Evolutionary conservation across 2,329 filamentous ascomycete species (phyloP).

Genomic region (Meredithiella fracta): DNA sequence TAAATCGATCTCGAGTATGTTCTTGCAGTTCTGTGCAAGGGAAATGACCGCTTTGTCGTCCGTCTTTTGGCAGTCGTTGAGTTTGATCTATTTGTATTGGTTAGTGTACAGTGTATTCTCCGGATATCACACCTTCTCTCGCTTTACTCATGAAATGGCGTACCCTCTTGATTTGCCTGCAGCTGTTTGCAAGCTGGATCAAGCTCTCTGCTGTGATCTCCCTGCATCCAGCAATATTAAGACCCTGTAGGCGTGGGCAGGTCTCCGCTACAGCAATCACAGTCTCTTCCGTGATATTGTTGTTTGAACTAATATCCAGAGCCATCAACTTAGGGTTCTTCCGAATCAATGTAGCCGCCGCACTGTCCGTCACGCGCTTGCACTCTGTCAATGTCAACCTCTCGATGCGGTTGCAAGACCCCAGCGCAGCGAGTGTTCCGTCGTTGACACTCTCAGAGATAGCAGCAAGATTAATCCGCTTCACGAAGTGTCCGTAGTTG

Average conservation of each 20-base stretch:
- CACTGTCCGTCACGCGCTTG: slow-evolving; percentile 65
- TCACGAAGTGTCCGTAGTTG: slow-evolving; percentile 76
- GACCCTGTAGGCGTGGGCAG: slow-evolving; percentile 71
- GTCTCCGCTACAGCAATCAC: slow-evolving; percentile 63
- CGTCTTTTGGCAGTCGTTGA: slow-evolving; percentile 79
- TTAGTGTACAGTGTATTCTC: slow-evolving; percentile 39
- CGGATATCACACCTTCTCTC: too few relatives aligned
- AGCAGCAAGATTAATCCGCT: slow-evolving; percentile 74
- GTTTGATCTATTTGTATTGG: slow-evolving; percentile 49
- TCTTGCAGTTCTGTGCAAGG: slow-evolving; percentile 75
- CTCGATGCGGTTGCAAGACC: slow-evolving; percentile 78
- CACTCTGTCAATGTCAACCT: slow-evolving; percentile 86
- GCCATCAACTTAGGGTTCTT: slow-evolving; percentile 71
- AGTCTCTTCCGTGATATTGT: slow-evolving; percentile 70
- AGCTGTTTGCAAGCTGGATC: slow-evolving; percentile 61
- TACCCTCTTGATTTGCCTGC: slow-evolving; percentile 74
- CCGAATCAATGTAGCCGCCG: slow-evolving; percentile 61
- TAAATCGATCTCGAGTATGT: slow-evolving; percentile 91
- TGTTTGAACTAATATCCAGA: slow-evolving; percentile 72
- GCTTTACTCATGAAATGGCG: too few relatives aligned
- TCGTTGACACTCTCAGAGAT: slow-evolving; percentile 65
- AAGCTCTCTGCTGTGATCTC: slow-evolving; percentile 77
- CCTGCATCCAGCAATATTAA: slow-evolving; percentile 80
- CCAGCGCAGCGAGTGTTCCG: slow-evolving; percentile 68
- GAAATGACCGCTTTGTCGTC: slow-evolving; percentile 68